Evolutionary conservation across 352 stramenopile genomes (phyloP).

Genomic region (Globisporangium ultimum): DNA sequence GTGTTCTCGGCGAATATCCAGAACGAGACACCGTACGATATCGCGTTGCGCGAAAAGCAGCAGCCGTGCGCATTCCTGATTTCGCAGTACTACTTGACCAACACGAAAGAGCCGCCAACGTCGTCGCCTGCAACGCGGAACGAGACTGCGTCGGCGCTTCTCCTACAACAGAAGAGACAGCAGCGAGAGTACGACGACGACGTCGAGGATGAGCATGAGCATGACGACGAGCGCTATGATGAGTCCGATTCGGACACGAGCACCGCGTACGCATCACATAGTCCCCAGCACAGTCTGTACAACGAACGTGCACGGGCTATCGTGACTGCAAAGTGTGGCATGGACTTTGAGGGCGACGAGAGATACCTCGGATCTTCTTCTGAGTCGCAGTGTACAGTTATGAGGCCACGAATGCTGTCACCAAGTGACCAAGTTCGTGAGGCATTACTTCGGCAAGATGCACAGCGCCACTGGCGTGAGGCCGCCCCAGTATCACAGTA

Average conservation of each 20-base stretch:
- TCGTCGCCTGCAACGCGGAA: conserved; percentile 26
- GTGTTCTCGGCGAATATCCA: conserved; percentile 59
- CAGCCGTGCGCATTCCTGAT: conserved; percentile 50
- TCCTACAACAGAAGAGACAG: conserved; percentile 21
- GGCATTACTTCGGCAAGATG: conserved; percentile 34
- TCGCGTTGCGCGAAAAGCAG: conserved; percentile 52
- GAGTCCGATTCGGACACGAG: conserved; percentile 15
- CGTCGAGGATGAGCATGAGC: conserved; percentile 14
- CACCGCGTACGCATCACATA: conserved; percentile 1
- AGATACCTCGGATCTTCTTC: no score
- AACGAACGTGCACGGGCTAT: not conserved
- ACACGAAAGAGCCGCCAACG: conserved; percentile 19
- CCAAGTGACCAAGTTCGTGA: conserved; percentile 56
- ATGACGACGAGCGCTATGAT: conserved; percentile 17
- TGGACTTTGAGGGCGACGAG: not conserved
- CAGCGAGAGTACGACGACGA: conserved; percentile 10
- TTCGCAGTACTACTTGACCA: conserved; percentile 47
- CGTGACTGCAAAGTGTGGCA: not conserved
- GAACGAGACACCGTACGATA: conserved; percentile 60
- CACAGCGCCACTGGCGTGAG: not conserved
- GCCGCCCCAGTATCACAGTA: not conserved
- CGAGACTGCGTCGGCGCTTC: conserved; percentile 40
- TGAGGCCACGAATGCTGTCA: conserved; percentile 32
- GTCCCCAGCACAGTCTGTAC: conserved; percentile 1
- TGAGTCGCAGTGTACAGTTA: not conserved